phyloP scores from a whole-genome alignment of 306 rosid genomes.

The Hippophae tibetana region DNA sequence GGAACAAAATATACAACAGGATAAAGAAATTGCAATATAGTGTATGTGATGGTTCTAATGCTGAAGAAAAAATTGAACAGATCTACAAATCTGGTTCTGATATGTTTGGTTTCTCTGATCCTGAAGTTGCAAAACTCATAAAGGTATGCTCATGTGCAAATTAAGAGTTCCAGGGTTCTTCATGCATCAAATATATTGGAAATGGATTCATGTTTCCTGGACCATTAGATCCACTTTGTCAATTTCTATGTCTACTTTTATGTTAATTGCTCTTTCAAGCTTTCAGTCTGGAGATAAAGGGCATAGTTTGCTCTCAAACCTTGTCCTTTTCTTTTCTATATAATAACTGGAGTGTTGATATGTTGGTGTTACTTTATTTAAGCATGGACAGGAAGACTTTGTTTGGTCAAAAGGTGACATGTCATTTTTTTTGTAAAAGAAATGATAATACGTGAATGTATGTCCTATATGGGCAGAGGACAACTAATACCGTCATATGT shows the following conservation, averaged over 20 bases:
- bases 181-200: not conserved
- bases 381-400: no score
- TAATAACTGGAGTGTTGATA: no score
- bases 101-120: slow-evolving; percentile 89
- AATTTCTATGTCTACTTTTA: not conserved
- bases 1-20: slow-evolving; percentile 73
- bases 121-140: slow-evolving; percentile 70
- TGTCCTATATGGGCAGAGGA: no score
- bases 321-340: no score
- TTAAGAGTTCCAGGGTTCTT: not conserved
- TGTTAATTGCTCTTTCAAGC: no score
- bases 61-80: slow-evolving; percentile 35
- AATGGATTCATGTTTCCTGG: not conserved
- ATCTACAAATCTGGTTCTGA: slow-evolving; percentile 65
- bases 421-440: no score
- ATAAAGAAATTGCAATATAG: slow-evolving; percentile 42
- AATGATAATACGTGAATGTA: no score
- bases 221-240: not conserved
- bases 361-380: no score
- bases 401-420: no score
- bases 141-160: slow-evolving; percentile 32
- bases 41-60: slow-evolving; percentile 39
- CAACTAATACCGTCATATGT: no score
- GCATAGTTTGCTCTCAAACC: no score
- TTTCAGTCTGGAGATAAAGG: no score